These are phyloP conservation scores for peach (Prunus persica) DNA, from an alignment of 306 rosid species.

Conservation along the genomic window Prunus_persica_NCBIv2 NC_034012.1:21596501-21597000, in stretches of 20 bases:
- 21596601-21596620: background rate
- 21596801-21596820: background rate
- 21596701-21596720: background rate
- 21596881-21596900: conserved; percentile 96
- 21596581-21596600: background rate
- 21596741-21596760: background rate
- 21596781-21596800: background rate
- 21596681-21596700: background rate
- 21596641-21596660: background rate
- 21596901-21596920: conserved; percentile 83
- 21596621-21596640: background rate
- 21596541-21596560: background rate
- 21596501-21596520: background rate
- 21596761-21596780: background rate
- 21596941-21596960: conserved; percentile 85
- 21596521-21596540: background rate
- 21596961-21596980: conserved; percentile 91
- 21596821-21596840: background rate
- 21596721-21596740: background rate
- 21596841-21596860: conserved; percentile 51
- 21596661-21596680: background rate
- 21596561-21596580: background rate
- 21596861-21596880: conserved; percentile 94
- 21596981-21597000: conserved; percentile 58
- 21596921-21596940: conserved; percentile 91